These are phyloP conservation scores for Alternaria novae-zelandiae DNA, from an alignment of 2,329 filamentous ascomycete species.

Conservation along the genomic window DNA sequence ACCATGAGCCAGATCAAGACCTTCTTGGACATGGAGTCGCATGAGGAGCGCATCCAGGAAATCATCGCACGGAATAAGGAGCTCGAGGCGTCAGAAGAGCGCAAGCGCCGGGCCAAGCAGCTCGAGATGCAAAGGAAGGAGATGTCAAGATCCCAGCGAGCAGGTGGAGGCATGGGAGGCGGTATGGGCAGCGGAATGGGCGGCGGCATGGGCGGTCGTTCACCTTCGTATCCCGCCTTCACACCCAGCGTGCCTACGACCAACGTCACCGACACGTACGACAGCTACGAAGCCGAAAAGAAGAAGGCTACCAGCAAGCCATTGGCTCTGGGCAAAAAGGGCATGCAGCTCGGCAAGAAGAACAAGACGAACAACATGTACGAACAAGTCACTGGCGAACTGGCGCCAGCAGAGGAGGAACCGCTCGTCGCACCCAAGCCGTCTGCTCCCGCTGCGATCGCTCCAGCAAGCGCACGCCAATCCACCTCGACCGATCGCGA, in stretches of 20 bases:
- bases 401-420: conserved; percentile 80
- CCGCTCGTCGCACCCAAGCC: conserved; percentile 70
- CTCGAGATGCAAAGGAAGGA: conserved; percentile 99
- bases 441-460: conserved; percentile 59
- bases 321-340: conserved; percentile 85
- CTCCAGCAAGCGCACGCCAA: conserved; percentile 61
- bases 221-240: conserved; percentile 87
- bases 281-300: conserved; percentile 96
- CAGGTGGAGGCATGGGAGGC: conserved; percentile 34
- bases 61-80: conserved; percentile 82
- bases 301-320: conserved; percentile 86
- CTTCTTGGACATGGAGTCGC: conserved; percentile 98
- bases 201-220: conserved; percentile 66
- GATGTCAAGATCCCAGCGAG: conserved; percentile 76
- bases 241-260: conserved; percentile 77
- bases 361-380: conserved; percentile 98
- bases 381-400: conserved; percentile 88
- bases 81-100: conserved; percentile 95
- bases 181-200: conserved; percentile 38
- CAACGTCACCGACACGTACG: conserved; percentile 77
- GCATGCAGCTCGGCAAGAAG: conserved; percentile 99
- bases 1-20: conserved; percentile 98
- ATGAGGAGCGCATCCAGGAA: conserved; percentile 98
- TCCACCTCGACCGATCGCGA: conserved; percentile 78
- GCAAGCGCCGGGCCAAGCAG: conserved; percentile 98